Evolutionary conservation across 208 protist genomes (phyloP), one percentile per base, ranked within the genome.

Genomic region (Leishmania major): DNA sequence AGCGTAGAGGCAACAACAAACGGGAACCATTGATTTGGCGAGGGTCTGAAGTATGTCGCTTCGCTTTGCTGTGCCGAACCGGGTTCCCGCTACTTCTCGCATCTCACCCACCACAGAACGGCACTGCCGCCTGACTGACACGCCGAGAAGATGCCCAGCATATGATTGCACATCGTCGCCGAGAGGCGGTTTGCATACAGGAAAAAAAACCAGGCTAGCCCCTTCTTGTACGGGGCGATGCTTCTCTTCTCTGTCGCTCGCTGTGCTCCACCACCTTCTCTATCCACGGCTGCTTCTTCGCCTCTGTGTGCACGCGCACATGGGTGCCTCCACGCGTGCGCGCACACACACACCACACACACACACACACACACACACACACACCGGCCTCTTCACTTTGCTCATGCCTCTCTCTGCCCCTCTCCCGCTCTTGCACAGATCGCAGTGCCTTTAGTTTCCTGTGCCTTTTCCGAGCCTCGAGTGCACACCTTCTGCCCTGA

Each of bases 391-490:
- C 62, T 35, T 69, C 31, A 4, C 13, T 69, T 15, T 22, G 19
- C 10, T 15, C 1, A 69, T 31, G 28, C 31, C 62, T 10, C 15
- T 31, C 31, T 37, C 31, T 47, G 31, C 17, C n/a, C 8, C 66
- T 47, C 67, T 72, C 13, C 8, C 11, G 15, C 31, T 13, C 31
- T 2, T 19, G 11, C 15, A 40, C 31, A 25, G 28, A 31, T 62
- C 40, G 40, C 40, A 8, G 25, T 43, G 55, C 49, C 37, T 40
- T 79, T 11, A 1, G 0, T 25, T 17, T 28, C 40, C 28, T 43
- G 62, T 57, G 51, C 47, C n/a, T 77, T 80, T 15, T 78, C 66
- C 81, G 51, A 47, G 43, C 19, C 22, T 76, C 19, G 40, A 74
- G 19, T 37, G 7, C 76, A 45, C 49, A 28, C 35, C 10, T 31